Evolutionary conservation across 768 basidiomycete species (phyloP), one percentile per base, ranked within the genome.

Genomic region (Agaricus subrufescens): DNA sequence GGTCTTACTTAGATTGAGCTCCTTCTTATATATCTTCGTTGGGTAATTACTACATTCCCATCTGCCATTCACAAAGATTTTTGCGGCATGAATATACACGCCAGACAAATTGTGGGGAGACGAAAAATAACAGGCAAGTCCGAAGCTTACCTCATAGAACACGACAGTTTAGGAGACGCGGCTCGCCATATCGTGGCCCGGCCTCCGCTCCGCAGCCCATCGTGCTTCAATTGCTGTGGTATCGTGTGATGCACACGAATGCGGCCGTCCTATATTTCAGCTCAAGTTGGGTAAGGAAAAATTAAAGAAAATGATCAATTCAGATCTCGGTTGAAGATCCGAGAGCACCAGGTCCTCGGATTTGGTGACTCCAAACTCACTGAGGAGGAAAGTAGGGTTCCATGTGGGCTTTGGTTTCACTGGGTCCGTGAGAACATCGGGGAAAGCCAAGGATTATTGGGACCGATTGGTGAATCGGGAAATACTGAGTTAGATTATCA

Each of bases 141-240:
- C 48, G 54, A 55, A 55, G 46, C 54, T 34, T 43, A 29, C 4
- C 38, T 29, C 5, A 38, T 38, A 30, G 31, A 55, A 30, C 40
- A 55, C 37, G 46, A 31, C 10, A 48, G 29, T 40, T n/a, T 48
- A n/a, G 46, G n/a, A 55, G 46, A 42, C 49, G 54, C 46, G 46
- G 53, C 31, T 31, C 31, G 54, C 42, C 46, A 49, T 55, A 47
- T 38, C 39, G 23, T 40, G 12, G 46, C 9, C 27, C 46, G 31
- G 9, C 42, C 2, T 48, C 46, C 39, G 44, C 37, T 27, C 53
- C 19, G 52, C 27, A 38, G 25, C 38, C 26, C 46, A 46, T 42
- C 34, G 42, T 40, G 23, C 54, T 29, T 26, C 47, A 31, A 31
- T 31, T 31, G 31, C 23, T 49, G 39, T 37, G 9, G 46, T 23